A percentile compares a stretch with the other conserved stretches of the same genome.
phyloP scores from a whole-genome alignment of 2,329 filamentous ascomycete species.

The Hypoxylon sp. region DNA sequence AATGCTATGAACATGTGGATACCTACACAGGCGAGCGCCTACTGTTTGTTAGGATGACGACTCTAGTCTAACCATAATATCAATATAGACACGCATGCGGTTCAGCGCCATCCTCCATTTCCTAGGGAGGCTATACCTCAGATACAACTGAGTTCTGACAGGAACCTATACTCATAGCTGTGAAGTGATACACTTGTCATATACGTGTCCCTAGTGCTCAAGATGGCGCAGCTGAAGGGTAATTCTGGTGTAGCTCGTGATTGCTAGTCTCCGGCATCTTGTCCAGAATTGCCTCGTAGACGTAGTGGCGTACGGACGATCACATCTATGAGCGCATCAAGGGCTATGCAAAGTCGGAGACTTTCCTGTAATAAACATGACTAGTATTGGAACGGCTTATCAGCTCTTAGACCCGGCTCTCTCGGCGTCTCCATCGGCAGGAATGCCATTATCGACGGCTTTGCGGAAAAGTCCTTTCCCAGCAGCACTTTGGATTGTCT shows the following conservation, averaged over 20 bases:
- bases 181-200: too few relatives aligned
- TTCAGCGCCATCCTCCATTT: too few relatives aligned
- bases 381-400: slow-evolving; percentile 32
- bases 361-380: neutral
- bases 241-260: neutral
- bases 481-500: slow-evolving; percentile 40
- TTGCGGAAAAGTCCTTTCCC: slow-evolving; percentile 39
- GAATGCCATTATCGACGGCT: slow-evolving; percentile 43
- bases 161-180: too few relatives aligned
- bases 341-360: neutral
- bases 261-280: neutral
- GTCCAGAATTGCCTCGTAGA: neutral
- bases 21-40: neutral
- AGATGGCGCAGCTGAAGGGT: too few relatives aligned
- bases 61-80: too few relatives aligned
- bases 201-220: too few relatives aligned
- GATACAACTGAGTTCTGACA: too few relatives aligned
- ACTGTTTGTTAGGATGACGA: neutral
- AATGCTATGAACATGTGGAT: neutral
- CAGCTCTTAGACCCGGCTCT: slow-evolving; percentile 16
- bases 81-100: too few relatives aligned
- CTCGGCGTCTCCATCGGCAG: slow-evolving; percentile 42
- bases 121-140: too few relatives aligned
- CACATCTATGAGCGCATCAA: neutral
- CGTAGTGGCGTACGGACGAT: neutral